Percentiles rank a stretch among this genome's conserved stretches.
phyloP scores from a whole-genome alignment of 2,329 filamentous ascomycete species.

The Ophiocordyceps australis region DNA sequence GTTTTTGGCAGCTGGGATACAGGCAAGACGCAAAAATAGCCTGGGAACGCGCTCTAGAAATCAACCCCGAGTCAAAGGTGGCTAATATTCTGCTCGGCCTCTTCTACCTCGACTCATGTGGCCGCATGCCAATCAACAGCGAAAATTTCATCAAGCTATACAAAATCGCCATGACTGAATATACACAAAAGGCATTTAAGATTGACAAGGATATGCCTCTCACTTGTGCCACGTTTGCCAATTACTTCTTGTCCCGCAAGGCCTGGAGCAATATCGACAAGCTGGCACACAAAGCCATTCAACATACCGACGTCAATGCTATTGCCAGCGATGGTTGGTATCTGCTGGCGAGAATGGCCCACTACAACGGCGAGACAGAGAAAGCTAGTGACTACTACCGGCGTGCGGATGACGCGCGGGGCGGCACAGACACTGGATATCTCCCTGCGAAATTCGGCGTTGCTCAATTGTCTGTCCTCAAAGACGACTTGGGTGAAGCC shows the following conservation, averaged over 20 bases:
- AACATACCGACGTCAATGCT: conserved; percentile 88
- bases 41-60: conserved; percentile 75
- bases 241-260: conserved; percentile 76
- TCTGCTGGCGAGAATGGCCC: conserved; percentile 76
- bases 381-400: conserved; percentile 76
- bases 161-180: conserved; percentile 86
- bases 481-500: conserved; percentile 73
- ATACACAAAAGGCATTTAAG: conserved; percentile 87
- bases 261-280: conserved; percentile 67
- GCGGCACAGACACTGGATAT: conserved; percentile 78
- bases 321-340: conserved; percentile 98
- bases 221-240: conserved; percentile 77
- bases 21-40: conserved; percentile 82
- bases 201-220: conserved; percentile 80
- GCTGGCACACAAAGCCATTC: conserved; percentile 81
- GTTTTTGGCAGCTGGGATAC: conserved; percentile 90
- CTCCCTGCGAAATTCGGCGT: conserved; percentile 88
- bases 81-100: conserved; percentile 81
- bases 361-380: conserved; percentile 58
- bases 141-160: conserved; percentile 72
- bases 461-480: conserved; percentile 73
- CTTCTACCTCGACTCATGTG: conserved; percentile 76
- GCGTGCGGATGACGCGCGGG: conserved; percentile 78
- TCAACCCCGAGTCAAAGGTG: conserved; percentile 69
- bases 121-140: conserved; percentile 65